Evolutionary conservation across 345 rosid species (phyloP), one percentile per base, ranked within the genome.

Genomic region (Adansonia digitata): DNA sequence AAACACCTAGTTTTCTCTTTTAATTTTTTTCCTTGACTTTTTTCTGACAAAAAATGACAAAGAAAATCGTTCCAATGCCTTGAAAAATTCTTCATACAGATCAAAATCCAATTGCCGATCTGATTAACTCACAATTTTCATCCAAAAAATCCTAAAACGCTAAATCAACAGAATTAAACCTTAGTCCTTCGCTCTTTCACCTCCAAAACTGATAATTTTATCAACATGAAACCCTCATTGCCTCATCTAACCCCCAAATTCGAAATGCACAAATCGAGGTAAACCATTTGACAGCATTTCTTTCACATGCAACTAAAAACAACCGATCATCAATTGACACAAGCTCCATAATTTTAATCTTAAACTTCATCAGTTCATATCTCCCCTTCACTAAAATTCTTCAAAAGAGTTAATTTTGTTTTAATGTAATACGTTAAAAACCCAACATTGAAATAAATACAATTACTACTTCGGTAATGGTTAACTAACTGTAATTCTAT

Each of bases 401-500:
- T 10, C 43, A 2, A n/a, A 45, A 48, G 11, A 49, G 14, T 45
- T 69, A 49, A 9, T 17, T 63, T 68, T 14, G 24, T 26, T 43
- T 64, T 6, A 46, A 68, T 7, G n/a, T 27, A 68, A 45, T 15
- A 64, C 48, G 20, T 2, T 11, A 39, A 17, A 22, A 66, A 7
- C 17, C 29, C 68, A 35, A n/a, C 18, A 37, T 37, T n/a, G 46
- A 63, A 68, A 2, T 7, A 68, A 27, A 68, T 2, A 65, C 18
- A 11, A 4, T 12, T 7, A 26, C 7, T 17, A 45, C 24, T 29
- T 26, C 13, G 7, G 37, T 7, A 12, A 40, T 42, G 45, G 17
- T 26, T 14, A 67, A 42, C 31, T 53, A 77, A 90, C 94, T 82
- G 61, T 83, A 63, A 80, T 75, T 82, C 79, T 74, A 61, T 88